Conservation (phyloP, 352 stramenopile genomes). For the Pythium folliculosum region DNA sequence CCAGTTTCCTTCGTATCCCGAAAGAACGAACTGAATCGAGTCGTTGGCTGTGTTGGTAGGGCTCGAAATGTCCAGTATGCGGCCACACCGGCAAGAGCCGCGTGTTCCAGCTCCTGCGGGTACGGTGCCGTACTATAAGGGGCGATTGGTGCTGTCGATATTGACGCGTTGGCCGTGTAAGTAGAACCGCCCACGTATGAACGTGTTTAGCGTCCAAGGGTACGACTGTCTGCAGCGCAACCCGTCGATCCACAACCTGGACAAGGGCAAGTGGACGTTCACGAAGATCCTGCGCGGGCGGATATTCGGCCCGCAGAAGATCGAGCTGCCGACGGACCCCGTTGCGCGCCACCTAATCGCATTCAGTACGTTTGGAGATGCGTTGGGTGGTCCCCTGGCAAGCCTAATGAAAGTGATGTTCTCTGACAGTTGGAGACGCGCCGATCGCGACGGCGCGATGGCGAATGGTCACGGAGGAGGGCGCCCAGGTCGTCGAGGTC, state of each 20-base stretch:
- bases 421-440: constrained; percentile 57
- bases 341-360: constrained; percentile 56
- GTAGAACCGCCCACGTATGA: constrained; percentile 40
- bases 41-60: constrained; percentile 28
- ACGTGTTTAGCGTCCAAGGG: constrained; percentile 50
- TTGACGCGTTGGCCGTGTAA: background rate
- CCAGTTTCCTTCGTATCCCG: background rate
- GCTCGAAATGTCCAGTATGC: constrained; percentile 59
- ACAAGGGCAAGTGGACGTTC: constrained; percentile 52
- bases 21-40: constrained; percentile 4
- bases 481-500: constrained; percentile 47
- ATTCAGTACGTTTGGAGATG: constrained; percentile 46
- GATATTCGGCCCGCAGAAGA: constrained; percentile 38
- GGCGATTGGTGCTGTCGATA: background rate
- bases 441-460: constrained; percentile 64
- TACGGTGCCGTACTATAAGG: constrained; percentile 17
- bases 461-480: constrained; percentile 44
- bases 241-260: constrained; percentile 31
- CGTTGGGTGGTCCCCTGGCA: background rate
- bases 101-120: constrained; percentile 58
- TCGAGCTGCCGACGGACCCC: constrained; percentile 39
- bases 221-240: constrained; percentile 53
- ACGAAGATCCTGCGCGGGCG: constrained; percentile 47
- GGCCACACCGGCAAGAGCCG: constrained; percentile 71
- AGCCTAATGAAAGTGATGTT: background rate